Evolutionary conservation across 2,329 filamentous ascomycete genomes (phyloP).

Genomic region (Penicillium sp.): DNA sequence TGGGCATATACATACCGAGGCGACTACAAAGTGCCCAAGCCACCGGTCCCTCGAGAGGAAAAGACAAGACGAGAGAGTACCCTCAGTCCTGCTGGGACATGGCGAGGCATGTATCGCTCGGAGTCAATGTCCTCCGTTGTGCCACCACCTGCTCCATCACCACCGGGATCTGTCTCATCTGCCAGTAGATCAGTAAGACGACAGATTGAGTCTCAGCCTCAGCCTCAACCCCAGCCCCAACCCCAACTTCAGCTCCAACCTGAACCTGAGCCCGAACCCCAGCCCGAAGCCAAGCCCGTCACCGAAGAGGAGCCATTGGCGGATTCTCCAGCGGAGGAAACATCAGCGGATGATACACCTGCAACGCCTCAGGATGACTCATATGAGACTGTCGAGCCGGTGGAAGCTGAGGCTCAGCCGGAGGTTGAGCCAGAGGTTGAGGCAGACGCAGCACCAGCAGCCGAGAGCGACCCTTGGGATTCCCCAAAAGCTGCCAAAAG

Average conservation of each 20-base stretch:
- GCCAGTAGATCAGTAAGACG: background rate
- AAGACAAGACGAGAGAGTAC: slow-evolving; percentile 12
- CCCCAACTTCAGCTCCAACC: background rate
- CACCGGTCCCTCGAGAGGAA: slow-evolving; percentile 21
- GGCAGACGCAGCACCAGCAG: background rate
- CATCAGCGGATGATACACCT: background rate
- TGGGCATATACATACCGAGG: slow-evolving; percentile 53
- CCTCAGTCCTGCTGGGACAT: slow-evolving; percentile 8
- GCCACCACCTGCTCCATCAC: slow-evolving; percentile 34
- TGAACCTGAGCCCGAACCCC: background rate
- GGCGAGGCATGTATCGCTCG: slow-evolving; percentile 20
- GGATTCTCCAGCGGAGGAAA: background rate
- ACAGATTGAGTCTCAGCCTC: background rate
- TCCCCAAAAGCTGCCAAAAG: background rate
- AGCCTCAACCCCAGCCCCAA: background rate
- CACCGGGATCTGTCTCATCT: slow-evolving; percentile 17
- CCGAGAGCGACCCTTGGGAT: background rate
- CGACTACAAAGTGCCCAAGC: slow-evolving; percentile 42
- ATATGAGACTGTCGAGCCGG: background rate
- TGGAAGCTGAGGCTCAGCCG: background rate
- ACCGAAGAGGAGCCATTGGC: slow-evolving; percentile 2
- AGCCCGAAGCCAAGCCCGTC: background rate
- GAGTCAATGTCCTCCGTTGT: slow-evolving; percentile 26
- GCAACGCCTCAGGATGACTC: background rate
- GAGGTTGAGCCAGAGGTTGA: background rate